Conservation (phyloP, 176 grass and related monocot genomes). For the Oryza rufipogon region DNA sequence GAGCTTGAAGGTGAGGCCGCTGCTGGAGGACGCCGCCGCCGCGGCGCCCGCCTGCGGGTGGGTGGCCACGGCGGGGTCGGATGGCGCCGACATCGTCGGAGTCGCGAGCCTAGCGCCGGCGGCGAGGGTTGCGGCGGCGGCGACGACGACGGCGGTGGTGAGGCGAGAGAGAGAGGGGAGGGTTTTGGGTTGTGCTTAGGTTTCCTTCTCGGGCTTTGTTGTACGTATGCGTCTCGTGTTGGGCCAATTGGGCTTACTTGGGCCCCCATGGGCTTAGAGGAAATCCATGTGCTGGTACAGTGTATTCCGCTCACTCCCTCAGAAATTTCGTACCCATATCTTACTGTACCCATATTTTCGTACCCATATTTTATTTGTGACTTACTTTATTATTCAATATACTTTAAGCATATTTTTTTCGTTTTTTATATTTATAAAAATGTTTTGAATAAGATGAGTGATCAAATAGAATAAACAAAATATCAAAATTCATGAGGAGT, state of each 20-base stretch:
- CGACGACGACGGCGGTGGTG: not conserved
- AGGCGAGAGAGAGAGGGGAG: not conserved
- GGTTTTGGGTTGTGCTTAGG: slow-evolving; percentile 36
- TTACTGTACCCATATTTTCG: too few species aligned
- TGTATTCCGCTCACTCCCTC: too few species aligned
- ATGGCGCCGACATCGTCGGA: slow-evolving; percentile 52
- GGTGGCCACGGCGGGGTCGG: not conserved
- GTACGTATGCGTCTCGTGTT: not conserved
- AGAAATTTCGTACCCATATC: too few species aligned
- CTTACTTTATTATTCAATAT: too few species aligned
- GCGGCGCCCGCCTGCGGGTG: slow-evolving; percentile 22
- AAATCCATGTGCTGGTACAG: not conserved
- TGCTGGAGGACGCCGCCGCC: slow-evolving; percentile 63
- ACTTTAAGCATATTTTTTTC: too few species aligned
- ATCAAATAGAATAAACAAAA: too few species aligned
- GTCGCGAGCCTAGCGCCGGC: slow-evolving; percentile 43
- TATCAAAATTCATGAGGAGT: too few species aligned
- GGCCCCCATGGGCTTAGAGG: not conserved
- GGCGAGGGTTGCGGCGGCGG: slow-evolving; percentile 12
- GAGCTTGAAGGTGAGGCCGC: slow-evolving; percentile 98
- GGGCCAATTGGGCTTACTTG: not conserved
- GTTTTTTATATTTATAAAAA: too few species aligned
- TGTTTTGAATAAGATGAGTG: too few species aligned
- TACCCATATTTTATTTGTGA: too few species aligned
- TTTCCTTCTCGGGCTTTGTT: slow-evolving; percentile 28